Evolutionary conservation across 2,329 filamentous ascomycete genomes (phyloP).

Genomic region (Fusarium xylarioides): DNA sequence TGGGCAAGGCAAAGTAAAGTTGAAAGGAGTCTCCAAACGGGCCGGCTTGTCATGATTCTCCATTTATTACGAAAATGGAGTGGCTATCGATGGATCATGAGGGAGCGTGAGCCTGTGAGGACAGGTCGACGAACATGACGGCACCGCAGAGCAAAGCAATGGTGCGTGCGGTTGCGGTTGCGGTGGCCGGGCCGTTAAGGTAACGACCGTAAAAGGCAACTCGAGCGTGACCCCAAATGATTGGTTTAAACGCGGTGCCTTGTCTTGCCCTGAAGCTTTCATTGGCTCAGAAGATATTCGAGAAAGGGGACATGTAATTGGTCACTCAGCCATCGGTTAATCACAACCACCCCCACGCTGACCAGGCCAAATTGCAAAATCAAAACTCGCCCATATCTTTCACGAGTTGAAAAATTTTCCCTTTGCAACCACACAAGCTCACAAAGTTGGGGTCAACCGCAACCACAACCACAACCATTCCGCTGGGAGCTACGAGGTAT

Average conservation of each 20-base stretch:
- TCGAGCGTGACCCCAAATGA: constrained; percentile 13
- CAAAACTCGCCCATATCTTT: constrained; percentile 41
- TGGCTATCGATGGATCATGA: constrained; percentile 11
- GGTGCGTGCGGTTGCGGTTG: background rate
- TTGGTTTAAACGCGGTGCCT: constrained; percentile 11
- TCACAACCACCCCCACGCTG: constrained; percentile 41
- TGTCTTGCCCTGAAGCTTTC: constrained; percentile 22
- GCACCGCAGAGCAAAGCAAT: background rate
- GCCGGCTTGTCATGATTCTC: constrained; percentile 25
- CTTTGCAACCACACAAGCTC: constrained; percentile 36
- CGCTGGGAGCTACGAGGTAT: constrained; percentile 30
- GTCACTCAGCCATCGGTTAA: constrained; percentile 13
- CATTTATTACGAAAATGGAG: constrained; percentile 22
- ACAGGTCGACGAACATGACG: constrained; percentile 5
- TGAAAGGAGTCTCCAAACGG: constrained; percentile 24
- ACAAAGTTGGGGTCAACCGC: constrained; percentile 19
- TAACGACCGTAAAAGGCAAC: constrained; percentile 25
- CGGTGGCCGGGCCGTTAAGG: constrained; percentile 11
- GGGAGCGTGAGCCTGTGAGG: background rate
- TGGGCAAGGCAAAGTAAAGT: constrained; percentile 1
- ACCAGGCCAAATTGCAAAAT: constrained; percentile 43
- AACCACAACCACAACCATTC: constrained; percentile 20
- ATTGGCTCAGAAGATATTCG: background rate
- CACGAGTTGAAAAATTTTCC: constrained; percentile 18
- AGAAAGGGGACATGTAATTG: background rate